phyloP scores from a whole-genome alignment of 805 yeast genomes.

The Debaryomyces hansenii region DNA sequence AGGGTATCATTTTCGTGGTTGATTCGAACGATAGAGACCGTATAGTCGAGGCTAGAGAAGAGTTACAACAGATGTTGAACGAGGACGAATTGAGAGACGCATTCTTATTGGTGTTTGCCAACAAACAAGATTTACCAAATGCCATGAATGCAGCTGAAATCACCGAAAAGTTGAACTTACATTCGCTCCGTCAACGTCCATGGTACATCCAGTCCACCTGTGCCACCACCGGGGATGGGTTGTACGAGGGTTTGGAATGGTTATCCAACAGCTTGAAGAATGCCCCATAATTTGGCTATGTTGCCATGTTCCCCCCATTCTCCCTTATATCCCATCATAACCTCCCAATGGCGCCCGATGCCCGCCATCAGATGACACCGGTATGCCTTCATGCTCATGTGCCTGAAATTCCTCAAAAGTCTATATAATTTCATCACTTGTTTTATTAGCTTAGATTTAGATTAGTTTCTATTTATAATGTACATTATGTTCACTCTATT shows the following conservation, averaged over 20 bases:
- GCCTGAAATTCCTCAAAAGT: too few species aligned
- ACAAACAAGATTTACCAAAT: slow-evolving; percentile 98
- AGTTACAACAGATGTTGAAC: slow-evolving; percentile 95
- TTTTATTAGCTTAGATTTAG: neutral
- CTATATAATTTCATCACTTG: too few species aligned
- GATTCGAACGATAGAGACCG: slow-evolving; percentile 98
- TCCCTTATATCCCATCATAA: neutral
- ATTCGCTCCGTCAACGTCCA: slow-evolving; percentile 96
- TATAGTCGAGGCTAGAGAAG: slow-evolving; percentile 97
- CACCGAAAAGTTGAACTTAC: slow-evolving; percentile 94
- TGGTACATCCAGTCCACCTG: slow-evolving; percentile 99
- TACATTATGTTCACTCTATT: neutral
- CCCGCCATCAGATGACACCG: too few species aligned
- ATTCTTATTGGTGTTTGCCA: slow-evolving; percentile 90
- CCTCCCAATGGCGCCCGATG: neutral
- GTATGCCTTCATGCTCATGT: too few species aligned
- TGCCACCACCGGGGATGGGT: slow-evolving; percentile 99
- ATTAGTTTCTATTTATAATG: neutral
- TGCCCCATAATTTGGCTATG: slow-evolving; percentile 22
- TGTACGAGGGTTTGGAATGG: slow-evolving; percentile 98
- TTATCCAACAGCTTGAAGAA: slow-evolving; percentile 82
- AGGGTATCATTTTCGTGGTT: slow-evolving; percentile 96
- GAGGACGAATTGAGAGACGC: slow-evolving; percentile 99
- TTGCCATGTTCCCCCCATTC: neutral
- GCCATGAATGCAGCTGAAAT: slow-evolving; percentile 99